Evolutionary conservation across 2,329 filamentous ascomycete genomes (phyloP).

Genomic region (Colletotrichum cordylinicola): DNA sequence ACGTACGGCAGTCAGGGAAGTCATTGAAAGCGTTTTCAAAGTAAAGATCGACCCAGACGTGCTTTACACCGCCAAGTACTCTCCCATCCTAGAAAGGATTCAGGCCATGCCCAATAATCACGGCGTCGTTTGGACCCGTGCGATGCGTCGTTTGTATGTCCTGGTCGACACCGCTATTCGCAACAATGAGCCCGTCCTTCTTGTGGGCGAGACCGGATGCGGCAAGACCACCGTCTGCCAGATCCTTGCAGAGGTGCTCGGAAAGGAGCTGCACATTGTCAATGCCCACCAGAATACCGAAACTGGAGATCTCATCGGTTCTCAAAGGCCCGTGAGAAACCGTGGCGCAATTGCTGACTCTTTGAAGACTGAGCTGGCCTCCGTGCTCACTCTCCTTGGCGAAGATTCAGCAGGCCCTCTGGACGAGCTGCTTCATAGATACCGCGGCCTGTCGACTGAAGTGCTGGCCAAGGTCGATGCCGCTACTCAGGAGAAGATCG

Average conservation of each 20-base stretch:
- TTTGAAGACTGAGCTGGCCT: slow-evolving; percentile 66
- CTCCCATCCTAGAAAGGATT: slow-evolving; percentile 60
- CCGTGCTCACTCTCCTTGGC: slow-evolving; percentile 48
- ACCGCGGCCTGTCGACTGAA: slow-evolving; percentile 57
- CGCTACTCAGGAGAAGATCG: slow-evolving; percentile 52
- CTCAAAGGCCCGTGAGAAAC: slow-evolving; percentile 90
- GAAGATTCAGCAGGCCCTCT: slow-evolving; percentile 46
- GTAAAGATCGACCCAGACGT: slow-evolving; percentile 77
- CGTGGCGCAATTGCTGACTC: slow-evolving; percentile 73
- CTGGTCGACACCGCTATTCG: slow-evolving; percentile 85
- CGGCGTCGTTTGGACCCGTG: slow-evolving; percentile 89
- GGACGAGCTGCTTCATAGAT: slow-evolving; percentile 63
- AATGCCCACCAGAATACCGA: slow-evolving; percentile 99
- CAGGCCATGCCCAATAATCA: slow-evolving; percentile 55
- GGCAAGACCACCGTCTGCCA: slow-evolving; percentile 98
- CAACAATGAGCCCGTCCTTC: slow-evolving; percentile 91
- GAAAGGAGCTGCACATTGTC: slow-evolving; percentile 81
- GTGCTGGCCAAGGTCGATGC: slow-evolving; percentile 52
- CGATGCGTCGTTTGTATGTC: slow-evolving; percentile 91
- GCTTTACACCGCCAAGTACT: slow-evolving; percentile 71
- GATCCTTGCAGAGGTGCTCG: slow-evolving; percentile 81
- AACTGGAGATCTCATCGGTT: slow-evolving; percentile 95
- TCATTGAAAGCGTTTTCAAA: slow-evolving; percentile 91
- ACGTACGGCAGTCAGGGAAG: slow-evolving; percentile 79
- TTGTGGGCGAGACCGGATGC: slow-evolving; percentile 96